phyloP scores from a whole-genome alignment of 208 protist genomes.

The Wallacemonas sp. region DNA sequence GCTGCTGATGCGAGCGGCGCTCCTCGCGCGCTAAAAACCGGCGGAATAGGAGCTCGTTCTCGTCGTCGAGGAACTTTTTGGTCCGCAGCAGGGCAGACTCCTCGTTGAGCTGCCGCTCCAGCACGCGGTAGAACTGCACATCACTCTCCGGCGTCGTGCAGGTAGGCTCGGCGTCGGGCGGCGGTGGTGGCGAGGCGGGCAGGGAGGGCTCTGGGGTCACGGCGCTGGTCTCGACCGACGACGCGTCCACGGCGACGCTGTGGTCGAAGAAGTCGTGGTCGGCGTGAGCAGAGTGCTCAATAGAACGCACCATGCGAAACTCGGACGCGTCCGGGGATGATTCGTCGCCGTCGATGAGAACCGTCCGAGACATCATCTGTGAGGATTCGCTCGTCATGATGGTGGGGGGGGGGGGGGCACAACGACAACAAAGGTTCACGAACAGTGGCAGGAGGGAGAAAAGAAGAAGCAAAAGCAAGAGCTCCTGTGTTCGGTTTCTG shows the following conservation, averaged over 20 bases:
- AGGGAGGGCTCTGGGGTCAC: not conserved
- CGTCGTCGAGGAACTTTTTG: not conserved
- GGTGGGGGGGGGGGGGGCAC: not conserved
- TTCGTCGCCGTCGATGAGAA: constrained; percentile 27
- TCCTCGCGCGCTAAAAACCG: not conserved
- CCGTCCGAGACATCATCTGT: constrained; percentile 31
- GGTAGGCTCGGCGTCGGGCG: not conserved
- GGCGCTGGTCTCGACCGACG: not conserved
- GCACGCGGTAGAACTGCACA: too few species aligned
- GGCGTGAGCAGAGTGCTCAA: not conserved
- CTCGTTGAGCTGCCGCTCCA: not conserved
- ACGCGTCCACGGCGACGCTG: constrained; percentile 2
- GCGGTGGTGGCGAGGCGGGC: not conserved
- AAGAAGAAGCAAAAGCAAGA: not conserved
- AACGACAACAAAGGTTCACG: not conserved
- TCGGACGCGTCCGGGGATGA: constrained; percentile 19
- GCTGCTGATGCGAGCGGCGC: not conserved
- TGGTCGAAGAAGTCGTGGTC: not conserved
- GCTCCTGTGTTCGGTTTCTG: too few species aligned
- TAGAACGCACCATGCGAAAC: not conserved
- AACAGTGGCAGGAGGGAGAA: not conserved
- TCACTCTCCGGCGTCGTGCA: too few species aligned
- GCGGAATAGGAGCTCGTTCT: constrained; percentile 6
- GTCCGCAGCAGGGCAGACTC: not conserved
- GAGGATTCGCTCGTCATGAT: constrained; percentile 16